A percentile compares a stretch with the other conserved stretches of the same genome.
Evolutionary conservation across 805 yeast species (phyloP).

Genomic region (Pichia nanzhaoensis): DNA sequence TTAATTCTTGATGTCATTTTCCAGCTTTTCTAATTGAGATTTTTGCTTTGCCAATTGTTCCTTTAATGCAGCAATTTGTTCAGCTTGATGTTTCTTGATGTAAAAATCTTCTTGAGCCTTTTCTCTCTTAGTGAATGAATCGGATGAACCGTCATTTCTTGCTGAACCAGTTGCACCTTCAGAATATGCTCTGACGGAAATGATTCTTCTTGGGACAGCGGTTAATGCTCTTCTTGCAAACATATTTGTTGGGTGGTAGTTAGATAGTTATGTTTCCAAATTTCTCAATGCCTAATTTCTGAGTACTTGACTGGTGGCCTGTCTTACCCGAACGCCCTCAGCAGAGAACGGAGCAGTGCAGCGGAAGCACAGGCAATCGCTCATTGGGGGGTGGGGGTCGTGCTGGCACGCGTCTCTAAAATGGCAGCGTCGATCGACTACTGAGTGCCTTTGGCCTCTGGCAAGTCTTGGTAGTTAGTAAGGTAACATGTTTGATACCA

Average conservation of each 20-base stretch:
- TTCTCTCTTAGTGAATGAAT: constrained; percentile 79
- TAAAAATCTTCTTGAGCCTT: constrained; percentile 83
- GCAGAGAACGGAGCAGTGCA: too few species aligned
- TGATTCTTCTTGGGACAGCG: constrained; percentile 25
- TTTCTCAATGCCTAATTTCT: too few species aligned
- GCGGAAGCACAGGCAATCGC: too few species aligned
- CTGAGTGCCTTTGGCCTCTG: too few species aligned
- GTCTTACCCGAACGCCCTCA: too few species aligned
- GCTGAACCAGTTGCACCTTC: constrained; percentile 61
- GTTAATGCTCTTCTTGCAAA: constrained; percentile 36
- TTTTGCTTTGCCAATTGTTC: constrained; percentile 74
- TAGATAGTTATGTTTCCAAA: too few species aligned
- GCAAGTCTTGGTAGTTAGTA: too few species aligned
- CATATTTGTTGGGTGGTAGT: constrained; percentile 17
- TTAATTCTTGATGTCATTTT: constrained; percentile 36
- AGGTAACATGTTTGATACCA: too few species aligned
- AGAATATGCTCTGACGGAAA: constrained; percentile 34
- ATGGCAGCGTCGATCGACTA: too few species aligned
- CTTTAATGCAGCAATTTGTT: constrained; percentile 69
- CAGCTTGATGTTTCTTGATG: constrained; percentile 85
- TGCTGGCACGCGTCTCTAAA: too few species aligned
- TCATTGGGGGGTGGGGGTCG: too few species aligned
- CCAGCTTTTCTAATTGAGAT: constrained; percentile 44
- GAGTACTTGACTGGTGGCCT: too few species aligned
- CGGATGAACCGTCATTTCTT: constrained; percentile 47